A percentile compares a stretch with the other conserved stretches of the same genome.
phyloP scores from a whole-genome alignment of 441 rosid genomes.

The Populus hybrid region DNA sequence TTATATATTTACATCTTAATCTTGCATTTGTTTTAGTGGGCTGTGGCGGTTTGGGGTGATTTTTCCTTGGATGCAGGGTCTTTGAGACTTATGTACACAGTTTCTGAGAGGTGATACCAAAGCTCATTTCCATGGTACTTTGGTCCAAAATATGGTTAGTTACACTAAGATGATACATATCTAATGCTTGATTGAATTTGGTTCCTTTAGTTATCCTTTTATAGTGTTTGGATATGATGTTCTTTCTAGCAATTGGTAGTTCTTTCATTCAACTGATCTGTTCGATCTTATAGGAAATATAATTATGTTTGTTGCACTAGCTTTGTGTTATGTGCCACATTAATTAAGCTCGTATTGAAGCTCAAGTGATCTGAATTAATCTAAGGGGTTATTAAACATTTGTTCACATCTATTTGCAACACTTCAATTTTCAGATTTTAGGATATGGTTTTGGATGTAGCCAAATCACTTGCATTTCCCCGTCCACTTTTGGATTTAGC shows the following conservation, averaged over 20 bases:
- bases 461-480: conserved; percentile 71
- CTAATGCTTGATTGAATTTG: background rate
- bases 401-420: background rate
- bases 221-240: background rate
- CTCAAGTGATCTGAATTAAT: background rate
- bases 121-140: conserved; percentile 43
- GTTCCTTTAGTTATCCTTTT: background rate
- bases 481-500: conserved; percentile 79
- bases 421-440: conserved; percentile 27
- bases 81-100: conserved; percentile 63
- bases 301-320: background rate
- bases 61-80: conserved; percentile 52
- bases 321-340: background rate
- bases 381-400: background rate
- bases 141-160: conserved; percentile 65
- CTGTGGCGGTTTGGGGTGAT: background rate
- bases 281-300: background rate
- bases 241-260: background rate
- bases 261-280: background rate
- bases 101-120: conserved; percentile 53
- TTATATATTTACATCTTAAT: background rate
- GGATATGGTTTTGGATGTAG: conserved; percentile 68
- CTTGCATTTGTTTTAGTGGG: background rate
- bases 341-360: background rate
- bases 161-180: background rate